Conservation (phyloP, 768 basidiomycete species). For the Dioszegia crocea region DNA sequence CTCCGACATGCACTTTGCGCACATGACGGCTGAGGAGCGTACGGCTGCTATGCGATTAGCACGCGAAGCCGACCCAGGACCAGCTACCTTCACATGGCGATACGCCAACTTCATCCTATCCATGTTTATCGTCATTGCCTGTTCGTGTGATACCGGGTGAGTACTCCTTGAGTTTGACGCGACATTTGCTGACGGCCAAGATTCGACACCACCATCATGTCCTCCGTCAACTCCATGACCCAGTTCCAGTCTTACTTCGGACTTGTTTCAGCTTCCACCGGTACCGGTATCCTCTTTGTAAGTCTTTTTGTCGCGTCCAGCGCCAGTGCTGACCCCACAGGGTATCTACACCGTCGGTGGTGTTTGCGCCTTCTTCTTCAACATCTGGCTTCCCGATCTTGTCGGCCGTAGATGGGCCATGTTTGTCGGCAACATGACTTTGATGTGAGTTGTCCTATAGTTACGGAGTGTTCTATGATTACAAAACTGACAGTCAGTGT, state of each 20-base stretch:
- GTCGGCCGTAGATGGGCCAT: slow-evolving; percentile 57
- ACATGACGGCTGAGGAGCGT: slow-evolving; percentile 23
- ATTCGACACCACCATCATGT: slow-evolving; percentile 59
- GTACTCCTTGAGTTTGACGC: no score
- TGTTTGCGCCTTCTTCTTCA: slow-evolving; percentile 31
- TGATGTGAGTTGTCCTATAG: slow-evolving; percentile 51
- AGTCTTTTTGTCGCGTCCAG: no score
- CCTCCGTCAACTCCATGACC: slow-evolving; percentile 57
- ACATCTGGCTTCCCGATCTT: slow-evolving; percentile 55
- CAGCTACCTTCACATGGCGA: not conserved
- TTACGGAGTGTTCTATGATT: not conserved
- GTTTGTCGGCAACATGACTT: slow-evolving; percentile 55
- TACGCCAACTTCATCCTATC: slow-evolving; percentile 7
- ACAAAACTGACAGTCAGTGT: slow-evolving; percentile 41
- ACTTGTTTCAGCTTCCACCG: slow-evolving; percentile 52
- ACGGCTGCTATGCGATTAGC: slow-evolving; percentile 19
- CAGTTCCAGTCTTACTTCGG: slow-evolving; percentile 55
- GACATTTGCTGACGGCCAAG: no score
- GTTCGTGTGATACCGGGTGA: slow-evolving; percentile 34
- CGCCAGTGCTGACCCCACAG: not conserved
- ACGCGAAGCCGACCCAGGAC: slow-evolving; percentile 19
- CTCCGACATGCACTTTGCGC: not conserved
- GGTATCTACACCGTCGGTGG: slow-evolving; percentile 55
- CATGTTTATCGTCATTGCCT: slow-evolving; percentile 3
- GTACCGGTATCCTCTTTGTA: slow-evolving; percentile 57